phyloP scores from a whole-genome alignment of 2,329 filamentous ascomycete genomes.

The Clonostachys solani region DNA sequence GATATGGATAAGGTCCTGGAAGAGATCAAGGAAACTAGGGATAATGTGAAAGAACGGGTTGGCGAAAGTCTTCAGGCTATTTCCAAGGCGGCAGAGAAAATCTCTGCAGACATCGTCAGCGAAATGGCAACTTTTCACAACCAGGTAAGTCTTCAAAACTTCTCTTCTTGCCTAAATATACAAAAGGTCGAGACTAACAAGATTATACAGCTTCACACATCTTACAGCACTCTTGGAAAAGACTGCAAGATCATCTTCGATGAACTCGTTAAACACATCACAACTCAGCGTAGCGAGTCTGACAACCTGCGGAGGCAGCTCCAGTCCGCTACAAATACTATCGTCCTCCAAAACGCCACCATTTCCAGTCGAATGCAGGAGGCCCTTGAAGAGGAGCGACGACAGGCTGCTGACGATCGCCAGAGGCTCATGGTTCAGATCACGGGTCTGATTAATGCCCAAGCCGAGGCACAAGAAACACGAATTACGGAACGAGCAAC shows the following conservation, averaged over 20 bases:
- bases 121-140: slow-evolving; percentile 83
- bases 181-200: slow-evolving; percentile 5
- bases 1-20: slow-evolving; percentile 90
- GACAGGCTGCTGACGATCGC: slow-evolving; percentile 68
- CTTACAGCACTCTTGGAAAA: slow-evolving; percentile 76
- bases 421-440: slow-evolving; percentile 74
- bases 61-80: slow-evolving; percentile 81
- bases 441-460: slow-evolving; percentile 68
- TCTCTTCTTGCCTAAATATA: background rate
- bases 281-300: slow-evolving; percentile 72
- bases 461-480: slow-evolving; percentile 68
- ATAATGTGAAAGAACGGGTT: slow-evolving; percentile 82
- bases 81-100: slow-evolving; percentile 78
- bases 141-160: slow-evolving; percentile 36
- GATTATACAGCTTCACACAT: slow-evolving; percentile 63
- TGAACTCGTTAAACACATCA: slow-evolving; percentile 69
- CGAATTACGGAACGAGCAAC: slow-evolving; percentile 63
- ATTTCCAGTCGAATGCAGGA: slow-evolving; percentile 65
- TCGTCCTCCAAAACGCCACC: slow-evolving; percentile 63
- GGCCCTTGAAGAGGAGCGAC: slow-evolving; percentile 71
- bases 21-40: slow-evolving; percentile 85
- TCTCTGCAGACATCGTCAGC: slow-evolving; percentile 82
- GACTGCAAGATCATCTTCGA: slow-evolving; percentile 88
- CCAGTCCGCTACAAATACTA: slow-evolving; percentile 61
- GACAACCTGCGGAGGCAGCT: slow-evolving; percentile 70